Evolutionary conservation across 2,329 filamentous ascomycete species (phyloP).

Genomic region (Cytospora mali): DNA sequence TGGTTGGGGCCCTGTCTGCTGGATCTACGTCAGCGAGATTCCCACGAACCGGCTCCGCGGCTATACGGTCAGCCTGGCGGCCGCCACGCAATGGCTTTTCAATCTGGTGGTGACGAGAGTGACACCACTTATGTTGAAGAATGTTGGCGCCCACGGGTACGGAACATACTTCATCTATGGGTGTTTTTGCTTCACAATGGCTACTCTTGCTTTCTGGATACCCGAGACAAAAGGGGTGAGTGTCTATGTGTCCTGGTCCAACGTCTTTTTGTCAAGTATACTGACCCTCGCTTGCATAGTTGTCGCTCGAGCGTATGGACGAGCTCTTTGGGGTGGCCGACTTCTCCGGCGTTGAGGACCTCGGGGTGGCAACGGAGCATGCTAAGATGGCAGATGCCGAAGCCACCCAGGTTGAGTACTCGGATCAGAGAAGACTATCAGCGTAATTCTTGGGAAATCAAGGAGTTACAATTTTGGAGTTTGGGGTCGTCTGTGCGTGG

Average conservation of each 20-base stretch:
- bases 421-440: not conserved
- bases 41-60: slow-evolving; percentile 60
- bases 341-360: slow-evolving; percentile 31
- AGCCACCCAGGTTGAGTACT: slow-evolving; percentile 13
- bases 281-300: not conserved
- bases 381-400: slow-evolving; percentile 14
- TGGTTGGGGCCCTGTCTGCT: slow-evolving; percentile 65
- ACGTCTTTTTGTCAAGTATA: not conserved
- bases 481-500: too few relatives aligned
- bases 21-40: slow-evolving; percentile 67
- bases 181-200: slow-evolving; percentile 64
- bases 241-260: not conserved
- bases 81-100: slow-evolving; percentile 66
- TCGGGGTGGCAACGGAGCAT: slow-evolving; percentile 26
- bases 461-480: not conserved
- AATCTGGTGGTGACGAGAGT: slow-evolving; percentile 65
- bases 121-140: slow-evolving; percentile 62
- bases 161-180: slow-evolving; percentile 67
- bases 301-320: slow-evolving; percentile 35
- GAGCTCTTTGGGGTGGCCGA: slow-evolving; percentile 33
- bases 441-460: not conserved
- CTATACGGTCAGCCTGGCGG: slow-evolving; percentile 62
- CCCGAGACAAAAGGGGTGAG: slow-evolving; percentile 32
- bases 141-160: slow-evolving; percentile 37
- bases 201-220: slow-evolving; percentile 27